Evolutionary conservation across 2,329 filamentous ascomycete species (phyloP).

Genomic region (Phoma sp.): DNA sequence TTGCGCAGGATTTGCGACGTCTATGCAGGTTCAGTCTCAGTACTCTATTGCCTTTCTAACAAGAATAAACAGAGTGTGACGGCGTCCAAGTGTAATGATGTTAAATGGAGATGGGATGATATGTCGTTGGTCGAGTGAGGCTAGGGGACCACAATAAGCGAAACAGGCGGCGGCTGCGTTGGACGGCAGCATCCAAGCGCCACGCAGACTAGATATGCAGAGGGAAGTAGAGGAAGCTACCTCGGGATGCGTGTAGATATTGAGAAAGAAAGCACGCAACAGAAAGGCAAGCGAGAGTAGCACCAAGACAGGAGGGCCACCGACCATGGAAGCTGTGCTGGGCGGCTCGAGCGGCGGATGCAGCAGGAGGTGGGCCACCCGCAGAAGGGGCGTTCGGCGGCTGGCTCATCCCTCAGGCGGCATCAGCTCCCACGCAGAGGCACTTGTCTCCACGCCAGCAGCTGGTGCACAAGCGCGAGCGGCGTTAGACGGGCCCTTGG

Average conservation of each 20-base stretch:
- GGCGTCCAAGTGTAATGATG: slow-evolving; percentile 11
- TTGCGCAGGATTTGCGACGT: slow-evolving; percentile 29
- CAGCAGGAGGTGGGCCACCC: slow-evolving; percentile 36
- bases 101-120: not conserved
- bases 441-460: slow-evolving; percentile 14
- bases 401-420: slow-evolving; percentile 23
- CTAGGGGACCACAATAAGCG: slow-evolving; percentile 24
- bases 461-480: slow-evolving; percentile 10
- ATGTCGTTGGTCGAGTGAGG: slow-evolving; percentile 17
- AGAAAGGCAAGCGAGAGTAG: slow-evolving; percentile 7
- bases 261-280: not conserved
- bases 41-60: not conserved
- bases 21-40: slow-evolving; percentile 22
- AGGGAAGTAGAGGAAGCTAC: not conserved
- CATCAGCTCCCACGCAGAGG: slow-evolving; percentile 6
- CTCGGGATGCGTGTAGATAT: too few relatives aligned
- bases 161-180: slow-evolving; percentile 19
- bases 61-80: not conserved
- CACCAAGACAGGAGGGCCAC: slow-evolving; percentile 23
- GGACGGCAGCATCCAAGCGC: slow-evolving; percentile 16
- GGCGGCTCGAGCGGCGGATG: slow-evolving; percentile 36
- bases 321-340: slow-evolving; percentile 51
- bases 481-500: slow-evolving; percentile 4
- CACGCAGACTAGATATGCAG: slow-evolving; percentile 1
- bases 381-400: slow-evolving; percentile 43